Evolutionary conservation across 805 yeast species (phyloP).

Genomic region (Jamesozyma piceae): DNA sequence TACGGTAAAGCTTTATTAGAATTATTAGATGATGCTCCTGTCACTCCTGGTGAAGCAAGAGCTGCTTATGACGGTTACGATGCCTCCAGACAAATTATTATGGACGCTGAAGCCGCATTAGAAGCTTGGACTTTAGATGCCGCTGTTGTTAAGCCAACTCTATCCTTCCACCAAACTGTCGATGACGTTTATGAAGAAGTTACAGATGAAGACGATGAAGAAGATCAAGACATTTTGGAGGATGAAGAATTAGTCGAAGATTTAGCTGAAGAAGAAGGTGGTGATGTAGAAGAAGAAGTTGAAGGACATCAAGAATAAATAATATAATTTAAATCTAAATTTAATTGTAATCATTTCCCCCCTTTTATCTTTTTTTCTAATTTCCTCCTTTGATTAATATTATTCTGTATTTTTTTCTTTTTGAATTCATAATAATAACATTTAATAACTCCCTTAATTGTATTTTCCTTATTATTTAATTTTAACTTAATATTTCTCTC

Average conservation of each 20-base stretch:
- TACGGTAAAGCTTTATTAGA: conserved; percentile 96
- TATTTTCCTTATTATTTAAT: too few species aligned
- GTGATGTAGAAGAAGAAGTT: neutral
- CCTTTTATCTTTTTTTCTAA: neutral
- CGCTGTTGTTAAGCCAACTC: conserved; percentile 89
- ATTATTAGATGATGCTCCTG: conserved; percentile 91
- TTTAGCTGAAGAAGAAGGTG: neutral
- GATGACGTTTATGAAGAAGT: conserved; percentile 47
- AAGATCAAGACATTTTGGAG: conserved; percentile 5
- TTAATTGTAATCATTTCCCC: neutral
- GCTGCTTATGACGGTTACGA: conserved; percentile 97
- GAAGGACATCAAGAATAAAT: neutral
- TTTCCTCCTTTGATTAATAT: neutral
- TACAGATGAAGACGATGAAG: conserved; percentile 4
- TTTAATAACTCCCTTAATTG: too few species aligned
- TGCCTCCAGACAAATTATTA: conserved; percentile 94
- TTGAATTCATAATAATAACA: neutral
- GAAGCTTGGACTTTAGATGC: conserved; percentile 95
- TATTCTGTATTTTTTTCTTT: neutral
- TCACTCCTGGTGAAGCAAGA: conserved; percentile 98
- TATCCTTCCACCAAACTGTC: conserved; percentile 69
- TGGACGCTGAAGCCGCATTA: conserved; percentile 91
- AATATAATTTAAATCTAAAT: too few species aligned
- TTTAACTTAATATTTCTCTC: neutral
- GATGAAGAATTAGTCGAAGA: conserved; percentile 1